A percentile compares a stretch with the other conserved stretches of the same genome.
Evolutionary conservation across 192 early-diverging fungal genomes (phyloP).

Genomic region (Backusella psychrophila): DNA sequence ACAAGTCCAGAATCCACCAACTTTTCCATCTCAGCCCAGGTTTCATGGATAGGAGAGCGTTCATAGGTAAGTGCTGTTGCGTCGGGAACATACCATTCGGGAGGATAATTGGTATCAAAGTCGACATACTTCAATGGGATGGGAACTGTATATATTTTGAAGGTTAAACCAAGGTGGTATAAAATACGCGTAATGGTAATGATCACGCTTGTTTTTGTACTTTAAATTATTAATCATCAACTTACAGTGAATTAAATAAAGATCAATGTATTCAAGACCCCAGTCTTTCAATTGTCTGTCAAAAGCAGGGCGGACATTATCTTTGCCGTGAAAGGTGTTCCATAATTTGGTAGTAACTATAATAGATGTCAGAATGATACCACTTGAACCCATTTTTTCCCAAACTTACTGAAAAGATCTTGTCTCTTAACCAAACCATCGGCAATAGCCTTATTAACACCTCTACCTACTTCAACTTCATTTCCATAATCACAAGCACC

Average conservation of each 20-base stretch:
- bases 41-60: conserved; percentile 52
- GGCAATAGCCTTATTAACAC: conserved; percentile 48
- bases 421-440: conserved; percentile 54
- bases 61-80: conserved; percentile 34
- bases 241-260: conserved; percentile 69
- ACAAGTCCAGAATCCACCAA: conserved; percentile 58
- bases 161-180: not conserved
- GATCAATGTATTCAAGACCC: conserved; percentile 58
- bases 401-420: conserved; percentile 41
- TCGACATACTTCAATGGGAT: conserved; percentile 53
- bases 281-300: conserved; percentile 52
- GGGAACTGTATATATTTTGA: conserved; percentile 26
- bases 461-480: conserved; percentile 61
- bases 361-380: not conserved
- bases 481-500: conserved; percentile 64
- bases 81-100: conserved; percentile 39
- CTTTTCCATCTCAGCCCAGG: conserved; percentile 74
- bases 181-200: not conserved
- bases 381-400: not conserved
- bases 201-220: not conserved
- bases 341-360: conserved; percentile 52
- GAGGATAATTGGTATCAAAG: conserved; percentile 41
- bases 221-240: not conserved
- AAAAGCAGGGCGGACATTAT: conserved; percentile 53
- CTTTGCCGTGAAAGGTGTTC: conserved; percentile 60